Evolutionary conservation across 2,329 filamentous ascomycete genomes (phyloP), one percentile per base, ranked within the genome.

Genomic region (Colletotrichum sp.): DNA sequence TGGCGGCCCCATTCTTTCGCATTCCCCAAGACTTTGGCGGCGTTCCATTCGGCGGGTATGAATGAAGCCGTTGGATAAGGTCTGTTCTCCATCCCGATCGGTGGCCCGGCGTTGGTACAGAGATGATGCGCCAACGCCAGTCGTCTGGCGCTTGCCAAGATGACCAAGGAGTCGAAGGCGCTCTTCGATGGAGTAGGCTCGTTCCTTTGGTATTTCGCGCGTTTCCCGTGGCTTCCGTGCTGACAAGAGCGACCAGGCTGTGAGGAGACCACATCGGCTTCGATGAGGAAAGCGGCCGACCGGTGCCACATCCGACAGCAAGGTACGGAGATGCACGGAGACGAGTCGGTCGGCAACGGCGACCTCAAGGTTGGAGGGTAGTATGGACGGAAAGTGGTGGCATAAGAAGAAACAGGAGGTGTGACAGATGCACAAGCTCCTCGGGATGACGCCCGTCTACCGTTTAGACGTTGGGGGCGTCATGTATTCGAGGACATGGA

Each of bases 1-100:
- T 75, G 69, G 64, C 74, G 64, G 64, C 57, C 64, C 64, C 74
- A 74, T 73, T 52, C 44, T 16, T 68, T 74, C 44, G 44, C 16
- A 44, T 34, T 39, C 26, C 36, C 60, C 64, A 60, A 52, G 57
- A 74, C 44, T 12, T 69, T 52, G 44, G 57, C 70, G 63, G 73
- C 64, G 34, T 69, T 32, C 70, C 70, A 57, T 44, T 44, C 70
- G 70, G 70, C 44, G 70, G 59, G 49, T 59, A 8, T 57, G 34
- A 64, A 15, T 8, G 64, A 73, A 32, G 70, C 71, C 74, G 74
- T 65, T 32, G 15, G 74, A 69, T 49, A 44, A 32, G 18, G 62
- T 32, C 24, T 52, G 69, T 75, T 69, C 59, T 28, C 60, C 34
- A 62, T 74, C 60, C 65, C 59, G 71, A 69, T 60, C 74, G 64